Percentiles rank a stretch among this genome's conserved stretches.
Evolutionary conservation across 371 early-diverging fungal species (phyloP).

Genomic region (Apophysomyces ossiformis): DNA sequence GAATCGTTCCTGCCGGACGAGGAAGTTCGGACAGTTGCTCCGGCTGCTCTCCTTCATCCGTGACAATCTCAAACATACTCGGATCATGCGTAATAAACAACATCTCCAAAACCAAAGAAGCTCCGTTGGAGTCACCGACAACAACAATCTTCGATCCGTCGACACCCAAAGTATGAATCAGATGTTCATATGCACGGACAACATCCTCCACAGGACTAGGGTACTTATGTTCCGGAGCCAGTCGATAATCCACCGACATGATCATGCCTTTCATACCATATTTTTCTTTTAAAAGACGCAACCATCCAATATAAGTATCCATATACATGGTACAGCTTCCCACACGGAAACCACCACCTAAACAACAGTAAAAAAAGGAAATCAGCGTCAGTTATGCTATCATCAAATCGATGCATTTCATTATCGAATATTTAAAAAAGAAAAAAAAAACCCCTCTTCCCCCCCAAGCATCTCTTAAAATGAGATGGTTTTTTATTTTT

Average conservation of each 20-base stretch:
- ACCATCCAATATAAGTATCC: conserved; percentile 50
- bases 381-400: background rate
- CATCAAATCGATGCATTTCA: no score
- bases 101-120: conserved; percentile 49
- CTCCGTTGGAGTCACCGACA: conserved; percentile 49
- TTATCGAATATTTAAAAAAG: no score
- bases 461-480: no score
- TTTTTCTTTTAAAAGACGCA: conserved; percentile 41
- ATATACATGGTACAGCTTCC: conserved; percentile 56
- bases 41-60: conserved; percentile 26
- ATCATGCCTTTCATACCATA: conserved; percentile 43
- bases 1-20: conserved; percentile 45
- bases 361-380: background rate
- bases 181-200: conserved; percentile 48
- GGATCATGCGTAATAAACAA: conserved; percentile 54
- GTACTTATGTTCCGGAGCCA: conserved; percentile 54
- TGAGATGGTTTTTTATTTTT: no score
- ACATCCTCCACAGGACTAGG: conserved; percentile 54
- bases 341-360: conserved; percentile 55
- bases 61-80: conserved; percentile 51
- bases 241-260: conserved; percentile 54
- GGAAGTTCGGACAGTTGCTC: conserved; percentile 37
- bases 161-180: conserved; percentile 32
- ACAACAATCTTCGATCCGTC: conserved; percentile 38
- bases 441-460: no score